These are phyloP conservation scores for Monilinia aucupariae DNA, from an alignment of 2,329 filamentous ascomycete species.

Conservation along the genomic window DNA sequence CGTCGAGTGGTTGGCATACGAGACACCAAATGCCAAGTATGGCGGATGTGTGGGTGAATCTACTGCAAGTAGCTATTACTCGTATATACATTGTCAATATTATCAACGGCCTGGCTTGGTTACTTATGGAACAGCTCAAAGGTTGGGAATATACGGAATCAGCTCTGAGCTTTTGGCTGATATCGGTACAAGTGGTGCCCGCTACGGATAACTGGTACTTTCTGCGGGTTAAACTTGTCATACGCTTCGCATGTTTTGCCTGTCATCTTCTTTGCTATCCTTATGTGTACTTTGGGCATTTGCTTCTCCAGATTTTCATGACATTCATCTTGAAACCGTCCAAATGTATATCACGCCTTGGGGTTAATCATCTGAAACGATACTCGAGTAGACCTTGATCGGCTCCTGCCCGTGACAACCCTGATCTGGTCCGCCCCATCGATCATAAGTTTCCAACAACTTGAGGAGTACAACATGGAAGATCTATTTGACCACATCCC, in stretches of 20 bases:
- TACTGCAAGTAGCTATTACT: background rate
- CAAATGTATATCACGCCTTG: too few species aligned
- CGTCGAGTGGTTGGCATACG: background rate
- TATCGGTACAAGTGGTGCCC: slow-evolving; percentile 33
- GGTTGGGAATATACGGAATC: slow-evolving; percentile 25
- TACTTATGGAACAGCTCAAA: slow-evolving; percentile 3
- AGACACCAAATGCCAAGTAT: background rate
- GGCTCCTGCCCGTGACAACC: too few species aligned
- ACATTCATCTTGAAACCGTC: background rate
- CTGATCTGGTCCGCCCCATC: too few species aligned
- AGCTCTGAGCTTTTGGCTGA: slow-evolving; percentile 39
- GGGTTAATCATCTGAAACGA: too few species aligned
- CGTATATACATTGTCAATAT: background rate
- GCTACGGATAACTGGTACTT: background rate
- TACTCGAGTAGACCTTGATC: too few species aligned
- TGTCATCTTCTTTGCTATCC: background rate
- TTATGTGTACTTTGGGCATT: slow-evolving; percentile 36
- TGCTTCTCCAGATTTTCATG: slow-evolving; percentile 18
- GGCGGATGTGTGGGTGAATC: background rate
- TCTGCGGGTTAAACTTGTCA: background rate
- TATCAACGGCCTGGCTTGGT: slow-evolving; percentile 9
- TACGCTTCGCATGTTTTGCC: background rate
- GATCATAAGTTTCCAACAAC: too few species aligned
- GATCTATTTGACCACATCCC: too few species aligned
- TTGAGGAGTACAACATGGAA: too few species aligned